Evolutionary conservation across 1,139 yeast species (phyloP).

Genomic region (Zygoascus meyerae): DNA sequence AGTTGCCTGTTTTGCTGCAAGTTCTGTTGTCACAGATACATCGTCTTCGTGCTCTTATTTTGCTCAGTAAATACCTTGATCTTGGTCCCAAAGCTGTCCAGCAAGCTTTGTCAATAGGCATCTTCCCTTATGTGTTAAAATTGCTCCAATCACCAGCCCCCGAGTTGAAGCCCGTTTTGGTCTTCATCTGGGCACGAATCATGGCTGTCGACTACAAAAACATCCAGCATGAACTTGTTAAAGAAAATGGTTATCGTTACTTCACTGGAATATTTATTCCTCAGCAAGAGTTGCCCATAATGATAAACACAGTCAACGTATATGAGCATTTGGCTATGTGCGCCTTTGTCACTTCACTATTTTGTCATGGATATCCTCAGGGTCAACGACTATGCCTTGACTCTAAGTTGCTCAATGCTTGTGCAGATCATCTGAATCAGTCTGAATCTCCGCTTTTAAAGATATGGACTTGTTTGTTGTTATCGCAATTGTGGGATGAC

Average conservation of each 20-base stretch:
- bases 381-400: slow-evolving; percentile 81
- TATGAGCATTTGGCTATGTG: slow-evolving; percentile 93
- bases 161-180: slow-evolving; percentile 87
- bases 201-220: slow-evolving; percentile 91
- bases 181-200: slow-evolving; percentile 95
- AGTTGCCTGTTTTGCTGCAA: slow-evolving; percentile 87
- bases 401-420: slow-evolving; percentile 61
- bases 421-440: slow-evolving; percentile 59
- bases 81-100: slow-evolving; percentile 98
- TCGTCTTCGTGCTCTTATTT: slow-evolving; percentile 77
- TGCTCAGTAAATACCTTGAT: slow-evolving; percentile 80
- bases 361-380: slow-evolving; percentile 69
- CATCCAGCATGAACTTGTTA: slow-evolving; percentile 86
- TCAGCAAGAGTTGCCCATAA: slow-evolving; percentile 31
- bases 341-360: slow-evolving; percentile 79
- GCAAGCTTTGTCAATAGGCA: slow-evolving; percentile 86
- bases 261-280: slow-evolving; percentile 70
- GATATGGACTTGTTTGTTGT: slow-evolving; percentile 83
- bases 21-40: slow-evolving; percentile 92
- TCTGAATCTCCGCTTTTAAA: slow-evolving; percentile 81
- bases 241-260: slow-evolving; percentile 86
- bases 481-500: slow-evolving; percentile 71
- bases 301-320: slow-evolving; percentile 32
- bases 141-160: slow-evolving; percentile 92
- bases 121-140: slow-evolving; percentile 89